Percentiles rank a stretch among this genome's conserved stretches.
phyloP scores from a whole-genome alignment of 441 rosid genomes.

The Syzygium malaccense region DNA sequence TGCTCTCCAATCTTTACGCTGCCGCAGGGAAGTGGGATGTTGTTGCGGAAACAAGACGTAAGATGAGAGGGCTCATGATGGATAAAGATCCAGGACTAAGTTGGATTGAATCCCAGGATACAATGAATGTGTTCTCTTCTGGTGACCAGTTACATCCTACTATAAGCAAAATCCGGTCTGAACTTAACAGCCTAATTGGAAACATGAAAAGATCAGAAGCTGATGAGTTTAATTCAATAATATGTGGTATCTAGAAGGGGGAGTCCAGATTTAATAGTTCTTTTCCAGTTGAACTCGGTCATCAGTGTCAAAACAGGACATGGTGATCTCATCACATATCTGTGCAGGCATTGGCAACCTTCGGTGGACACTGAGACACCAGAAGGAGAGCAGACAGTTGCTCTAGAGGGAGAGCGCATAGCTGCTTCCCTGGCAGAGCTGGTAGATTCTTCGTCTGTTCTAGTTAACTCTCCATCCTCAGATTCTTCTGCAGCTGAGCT shows the following conservation, averaged over 20 bases:
- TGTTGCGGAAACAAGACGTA: constrained; percentile 58
- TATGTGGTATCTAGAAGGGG: background rate
- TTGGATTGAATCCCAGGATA: constrained; percentile 64
- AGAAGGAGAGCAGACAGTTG: background rate
- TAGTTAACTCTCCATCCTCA: background rate
- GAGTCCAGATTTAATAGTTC: background rate
- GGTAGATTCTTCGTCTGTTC: background rate
- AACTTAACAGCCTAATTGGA: constrained; percentile 32
- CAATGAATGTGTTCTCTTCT: constrained; percentile 46
- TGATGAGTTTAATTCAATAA: constrained; percentile 6
- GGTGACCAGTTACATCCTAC: constrained; percentile 45
- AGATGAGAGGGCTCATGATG: constrained; percentile 43
- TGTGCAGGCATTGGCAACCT: background rate
- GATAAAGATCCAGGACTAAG: constrained; percentile 79
- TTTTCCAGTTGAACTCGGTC: background rate
- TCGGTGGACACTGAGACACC: background rate
- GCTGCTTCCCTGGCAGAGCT: background rate
- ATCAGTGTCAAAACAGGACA: background rate
- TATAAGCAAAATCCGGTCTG: constrained; percentile 34
- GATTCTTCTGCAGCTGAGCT: background rate
- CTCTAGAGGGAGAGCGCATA: background rate
- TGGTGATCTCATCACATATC: background rate
- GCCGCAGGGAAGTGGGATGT: constrained; percentile 57
- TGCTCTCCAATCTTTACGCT: constrained; percentile 75
- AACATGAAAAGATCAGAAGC: constrained; percentile 33